Evolutionary conservation across 176 grass and related monocot species (phyloP).

Genomic region (Microstegium vimineum): DNA sequence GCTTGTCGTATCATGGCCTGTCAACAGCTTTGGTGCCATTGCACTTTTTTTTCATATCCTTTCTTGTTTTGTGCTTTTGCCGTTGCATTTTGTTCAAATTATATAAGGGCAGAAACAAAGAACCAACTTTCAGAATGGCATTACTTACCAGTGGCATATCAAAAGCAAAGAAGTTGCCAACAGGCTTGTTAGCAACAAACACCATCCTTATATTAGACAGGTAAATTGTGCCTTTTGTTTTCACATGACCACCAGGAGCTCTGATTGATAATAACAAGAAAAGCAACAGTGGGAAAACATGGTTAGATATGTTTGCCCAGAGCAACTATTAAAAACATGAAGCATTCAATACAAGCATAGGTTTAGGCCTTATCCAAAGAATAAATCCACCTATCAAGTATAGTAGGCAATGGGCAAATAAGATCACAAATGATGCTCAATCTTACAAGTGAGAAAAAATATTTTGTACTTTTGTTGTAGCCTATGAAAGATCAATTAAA

Average conservation of each 20-base stretch:
- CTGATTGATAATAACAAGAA: constrained; percentile 46
- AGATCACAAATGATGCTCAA: background rate
- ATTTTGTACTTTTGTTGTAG: background rate
- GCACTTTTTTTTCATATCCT: background rate
- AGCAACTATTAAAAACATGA: background rate
- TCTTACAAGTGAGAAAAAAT: background rate
- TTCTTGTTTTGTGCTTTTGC: background rate
- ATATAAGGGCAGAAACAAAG: background rate
- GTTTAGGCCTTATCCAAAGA: background rate
- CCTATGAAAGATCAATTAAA: background rate
- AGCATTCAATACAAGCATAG: background rate
- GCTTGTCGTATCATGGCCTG: background rate
- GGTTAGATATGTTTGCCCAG: background rate
- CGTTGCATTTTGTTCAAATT: background rate
- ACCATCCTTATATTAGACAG: constrained; percentile 95
- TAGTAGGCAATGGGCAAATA: background rate
- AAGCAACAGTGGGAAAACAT: background rate
- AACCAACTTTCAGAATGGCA: background rate
- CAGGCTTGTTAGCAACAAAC: constrained; percentile 79
- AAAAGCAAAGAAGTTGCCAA: constrained; percentile 85
- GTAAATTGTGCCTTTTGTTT: constrained; percentile 88
- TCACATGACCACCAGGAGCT: constrained; percentile 66
- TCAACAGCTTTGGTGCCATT: background rate
- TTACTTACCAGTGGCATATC: constrained; percentile 86
- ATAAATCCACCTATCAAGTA: background rate